Evolutionary conservation across 768 basidiomycete genomes (phyloP), one percentile per base, ranked within the genome.

Genomic region (Rhodotorula toruloides): DNA sequence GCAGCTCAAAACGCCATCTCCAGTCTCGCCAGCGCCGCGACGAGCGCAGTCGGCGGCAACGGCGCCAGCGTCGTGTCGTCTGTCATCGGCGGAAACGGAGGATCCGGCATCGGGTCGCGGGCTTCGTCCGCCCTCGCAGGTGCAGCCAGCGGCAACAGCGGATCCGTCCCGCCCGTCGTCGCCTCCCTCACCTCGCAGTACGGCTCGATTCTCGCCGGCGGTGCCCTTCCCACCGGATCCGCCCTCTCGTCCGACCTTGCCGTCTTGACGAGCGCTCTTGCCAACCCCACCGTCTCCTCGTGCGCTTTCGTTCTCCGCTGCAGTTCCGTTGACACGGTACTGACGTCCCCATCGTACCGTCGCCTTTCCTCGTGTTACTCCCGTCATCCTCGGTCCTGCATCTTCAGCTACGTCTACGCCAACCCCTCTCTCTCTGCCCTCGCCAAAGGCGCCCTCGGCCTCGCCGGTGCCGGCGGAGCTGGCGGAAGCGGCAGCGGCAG

Each of bases 201-300:
- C 37, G n/a, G 25, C 37, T 12, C 21, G 11, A 54, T 54, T n/a
- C 53, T 54, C 16, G 34, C 14, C 37, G 53, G 53, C 12, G 37
- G 37, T 3, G 53, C 22, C 10, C 53, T 54, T 37, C 53, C 53
- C n/a, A 54, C 53, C 37, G 53, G 53, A n/a, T 25, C 53, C 32
- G 37, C 36, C 19, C 53, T 54, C 16, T 19, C 25, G 37, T n/a
- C 37, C 16, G 53, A 54, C 37, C 34, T 54, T 6, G 34, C 10
- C 34, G 53, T 54, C 53, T 27, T 54, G 13, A 39, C 37, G 12
- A 27, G n/a, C 13, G 53, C 53, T 0, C 53, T 54, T 27, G 53
- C 53, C n/a, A 54, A 54, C 53, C 53, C 53, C 11, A 29, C 37
- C 19, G 37, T 40, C 7, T 16, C 27, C 11, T 29, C 27, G 25